Evolutionary conservation across 169 alveolate genomes (phyloP), one percentile per base, ranked within the genome.

Genomic region (Neospora caninum): DNA sequence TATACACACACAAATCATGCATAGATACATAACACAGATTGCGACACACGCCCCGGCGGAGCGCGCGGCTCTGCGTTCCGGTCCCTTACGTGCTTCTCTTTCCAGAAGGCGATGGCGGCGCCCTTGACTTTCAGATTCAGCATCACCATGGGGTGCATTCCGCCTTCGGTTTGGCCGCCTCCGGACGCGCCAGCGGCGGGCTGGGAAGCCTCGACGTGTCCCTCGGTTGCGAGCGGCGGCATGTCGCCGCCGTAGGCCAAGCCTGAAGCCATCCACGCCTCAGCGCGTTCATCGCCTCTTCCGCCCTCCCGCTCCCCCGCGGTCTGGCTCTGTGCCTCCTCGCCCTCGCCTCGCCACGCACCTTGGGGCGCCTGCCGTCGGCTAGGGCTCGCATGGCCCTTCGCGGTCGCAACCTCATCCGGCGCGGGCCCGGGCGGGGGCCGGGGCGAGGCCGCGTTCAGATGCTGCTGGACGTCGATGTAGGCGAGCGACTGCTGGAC

Each of bases 91-190:
- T 93, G 88, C 34, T n/a, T 83, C 42, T 80, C 86, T 49, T 92
- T 89, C 92, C 92, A 92, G 80, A 92, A 92, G 34, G 95, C 95
- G 64, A 92, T 69, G 13, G 95, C 95, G 9, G 88, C 84, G n/a
- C 88, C 95, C 7, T 70, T 83, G 39, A 92, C 88, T 18, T 80
- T 84, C 64, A 92, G 64, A 6, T 38, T n/a, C 53, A 92, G 80
- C 41, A 54, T 92, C 31, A 82, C 69, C n/a, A 42, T 27, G 0
- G 89, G 89, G 20, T 43, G 22, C n/a, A 38, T 9, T 13, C 10
- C n/a, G 43, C 34, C 73, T 27, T 22, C n/a, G 73, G n/a, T 64
- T 22, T 73, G 25, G 1, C 38, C 38, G 36, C 38, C 80, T n/a
- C 38, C 9, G 80, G 84, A 4, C 43, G 39, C 84, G 42, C 43